Conservation (phyloP, 345 rosid genomes). For the Eucalyptus cloeziana region DNA sequence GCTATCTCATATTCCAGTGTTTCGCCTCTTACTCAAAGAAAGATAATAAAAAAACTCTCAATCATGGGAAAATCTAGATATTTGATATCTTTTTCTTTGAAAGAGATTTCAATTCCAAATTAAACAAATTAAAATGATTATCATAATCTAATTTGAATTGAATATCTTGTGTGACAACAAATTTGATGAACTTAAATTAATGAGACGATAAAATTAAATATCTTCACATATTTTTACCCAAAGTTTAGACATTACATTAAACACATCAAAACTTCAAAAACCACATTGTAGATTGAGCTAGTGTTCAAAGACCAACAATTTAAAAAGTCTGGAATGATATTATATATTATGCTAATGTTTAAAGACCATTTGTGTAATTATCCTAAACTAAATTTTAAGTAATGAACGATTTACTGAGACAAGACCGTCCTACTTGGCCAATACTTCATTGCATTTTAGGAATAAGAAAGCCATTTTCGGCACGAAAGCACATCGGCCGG, state of each 20-base stretch:
- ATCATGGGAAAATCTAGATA: too few species aligned
- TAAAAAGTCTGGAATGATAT: not conserved
- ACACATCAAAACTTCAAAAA: not conserved
- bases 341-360: not conserved
- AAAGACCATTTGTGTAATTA: not conserved
- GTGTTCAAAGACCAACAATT: not conserved
- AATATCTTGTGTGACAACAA: too few species aligned
- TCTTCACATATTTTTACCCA: too few species aligned
- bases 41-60: not conserved
- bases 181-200: too few species aligned
- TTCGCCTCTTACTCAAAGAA: not conserved
- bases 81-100: too few species aligned
- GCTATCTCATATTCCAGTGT: not conserved
- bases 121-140: too few species aligned
- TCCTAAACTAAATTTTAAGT: not conserved
- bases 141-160: too few species aligned
- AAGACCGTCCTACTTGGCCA: not conserved
- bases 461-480: not conserved
- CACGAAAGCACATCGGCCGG: not conserved
- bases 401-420: not conserved
- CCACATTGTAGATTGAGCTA: not conserved
- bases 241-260: too few species aligned
- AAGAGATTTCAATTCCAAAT: not conserved
- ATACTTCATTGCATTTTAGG: not conserved
- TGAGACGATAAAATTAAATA: too few species aligned